These are phyloP conservation scores for Corymbia maculata DNA, from an alignment of 345 rosid genomes.

Conservation along the genomic window DNA sequence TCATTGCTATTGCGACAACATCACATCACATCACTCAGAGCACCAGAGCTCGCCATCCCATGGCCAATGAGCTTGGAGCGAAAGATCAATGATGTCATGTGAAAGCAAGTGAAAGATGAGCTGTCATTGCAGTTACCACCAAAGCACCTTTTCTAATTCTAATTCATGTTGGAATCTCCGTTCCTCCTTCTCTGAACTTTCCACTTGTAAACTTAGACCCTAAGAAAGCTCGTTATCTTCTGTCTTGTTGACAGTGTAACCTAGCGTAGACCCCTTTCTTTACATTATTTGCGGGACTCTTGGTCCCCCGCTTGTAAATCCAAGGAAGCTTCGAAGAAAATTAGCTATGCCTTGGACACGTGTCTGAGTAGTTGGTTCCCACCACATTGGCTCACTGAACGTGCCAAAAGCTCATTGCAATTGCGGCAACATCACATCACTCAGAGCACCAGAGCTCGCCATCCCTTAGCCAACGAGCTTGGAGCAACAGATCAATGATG, in stretches of 20 bases:
- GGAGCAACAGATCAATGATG: no score
- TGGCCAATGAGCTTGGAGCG: no score
- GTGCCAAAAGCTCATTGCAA: neutral
- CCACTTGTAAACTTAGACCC: no score
- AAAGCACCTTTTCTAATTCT: no score
- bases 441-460: neutral
- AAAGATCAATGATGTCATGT: no score
- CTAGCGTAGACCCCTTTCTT: neutral
- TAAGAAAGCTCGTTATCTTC: no score
- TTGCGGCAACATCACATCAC: neutral
- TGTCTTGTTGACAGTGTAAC: neutral
- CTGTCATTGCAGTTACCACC: no score
- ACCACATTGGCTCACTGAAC: neutral
- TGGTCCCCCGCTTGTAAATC: neutral
- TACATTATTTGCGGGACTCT: neutral
- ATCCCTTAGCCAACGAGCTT: no score
- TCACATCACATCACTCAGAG: neutral
- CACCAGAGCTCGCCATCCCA: neutral
- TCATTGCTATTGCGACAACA: neutral
- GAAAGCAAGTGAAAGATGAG: no score
- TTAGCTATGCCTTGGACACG: neutral
- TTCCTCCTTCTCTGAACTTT: no score
- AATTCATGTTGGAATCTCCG: no score
- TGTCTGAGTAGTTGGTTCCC: neutral
- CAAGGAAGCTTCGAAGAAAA: neutral